phyloP scores from a whole-genome alignment of 23 red algal species.

The Gracilaria vermiculophylla region DNA sequence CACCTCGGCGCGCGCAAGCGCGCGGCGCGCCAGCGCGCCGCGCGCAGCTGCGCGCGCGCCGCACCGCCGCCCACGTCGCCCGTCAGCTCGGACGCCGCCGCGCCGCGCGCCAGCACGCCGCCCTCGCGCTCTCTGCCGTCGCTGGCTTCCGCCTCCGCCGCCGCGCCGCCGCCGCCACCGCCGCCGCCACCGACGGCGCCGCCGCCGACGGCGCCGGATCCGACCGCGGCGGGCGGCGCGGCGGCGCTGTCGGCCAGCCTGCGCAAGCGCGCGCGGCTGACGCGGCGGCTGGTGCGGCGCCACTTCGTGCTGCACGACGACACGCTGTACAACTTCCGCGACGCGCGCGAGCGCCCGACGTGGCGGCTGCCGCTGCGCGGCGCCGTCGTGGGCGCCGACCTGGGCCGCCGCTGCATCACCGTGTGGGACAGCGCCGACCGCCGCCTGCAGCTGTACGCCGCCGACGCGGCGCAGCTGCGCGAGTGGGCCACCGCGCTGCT shows the following conservation, averaged over 20 bases:
- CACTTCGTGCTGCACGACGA: conserved; percentile 20
- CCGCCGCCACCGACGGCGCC: background rate
- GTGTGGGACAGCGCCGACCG: background rate
- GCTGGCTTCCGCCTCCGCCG: background rate
- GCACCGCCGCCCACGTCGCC: background rate
- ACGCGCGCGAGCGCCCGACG: background rate
- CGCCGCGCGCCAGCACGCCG: background rate
- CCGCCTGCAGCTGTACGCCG: background rate
- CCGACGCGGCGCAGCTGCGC: background rate
- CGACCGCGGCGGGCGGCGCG: background rate
- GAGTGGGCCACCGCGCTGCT: background rate
- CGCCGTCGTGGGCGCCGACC: background rate
- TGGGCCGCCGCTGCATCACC: background rate
- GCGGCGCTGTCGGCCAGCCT: background rate
- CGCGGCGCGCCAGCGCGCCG: conserved; percentile 6
- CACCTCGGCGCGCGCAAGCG: background rate
- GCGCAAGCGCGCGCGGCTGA: conserved; percentile 1
- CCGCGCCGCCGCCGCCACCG: background rate
- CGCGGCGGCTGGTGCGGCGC: background rate
- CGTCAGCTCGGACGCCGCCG: background rate
- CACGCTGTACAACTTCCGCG: conserved; percentile 23
- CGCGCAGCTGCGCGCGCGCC: background rate
- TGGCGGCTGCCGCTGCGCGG: background rate
- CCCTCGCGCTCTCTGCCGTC: background rate
- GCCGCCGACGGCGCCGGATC: background rate